Evolutionary conservation across 2,329 filamentous ascomycete species (phyloP), one percentile per base, ranked within the genome.

Genomic region (Colletotrichum sp.): DNA sequence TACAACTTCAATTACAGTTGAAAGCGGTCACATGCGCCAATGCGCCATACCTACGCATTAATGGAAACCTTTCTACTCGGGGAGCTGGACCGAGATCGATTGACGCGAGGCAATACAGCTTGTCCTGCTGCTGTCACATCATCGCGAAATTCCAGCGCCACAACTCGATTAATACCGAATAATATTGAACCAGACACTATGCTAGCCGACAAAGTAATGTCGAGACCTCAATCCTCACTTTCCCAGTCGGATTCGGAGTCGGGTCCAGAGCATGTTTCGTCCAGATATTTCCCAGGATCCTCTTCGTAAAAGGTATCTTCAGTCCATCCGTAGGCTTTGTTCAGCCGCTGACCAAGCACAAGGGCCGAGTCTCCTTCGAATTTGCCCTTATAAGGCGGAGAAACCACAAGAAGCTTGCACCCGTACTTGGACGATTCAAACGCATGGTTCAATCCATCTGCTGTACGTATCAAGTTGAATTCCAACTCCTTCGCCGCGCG

Each of bases 381-480:
- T 3, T 78, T 79, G 1, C 83, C 81, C 48, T 80, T 66, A 28
- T 87, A 84, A 3, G 85, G 86, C 1, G 85, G 80, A 61, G 86
- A 84, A 1, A 86, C 24, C 1, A 82, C 85, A 6, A 87, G 21
- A 6, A 83, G 78, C 64, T 75, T 80, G 12, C 80, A 21, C 18
- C 43, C 43, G 16, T 1, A 21, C 18, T 21, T 48, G n/a, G 43
- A n/a, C 43, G 43, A 48, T 2, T 21, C 43, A 4, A 48, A 48
- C 10, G n/a, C 43, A 48, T 48, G 43, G 43, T 48, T 48, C 43
- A 21, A 21, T 13, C 43, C 43, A 21, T 48, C n/a, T 7, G n/a
- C 83, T 72, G 82, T 85, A 2, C 86, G 84, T 3, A 83, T 12
- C 3, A 88, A 79, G 0, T 84, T 85, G 75, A 89, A 89, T 3